Evolutionary conservation across 2,329 filamentous ascomycete species (phyloP).

Genomic region (Metarhizium album): DNA sequence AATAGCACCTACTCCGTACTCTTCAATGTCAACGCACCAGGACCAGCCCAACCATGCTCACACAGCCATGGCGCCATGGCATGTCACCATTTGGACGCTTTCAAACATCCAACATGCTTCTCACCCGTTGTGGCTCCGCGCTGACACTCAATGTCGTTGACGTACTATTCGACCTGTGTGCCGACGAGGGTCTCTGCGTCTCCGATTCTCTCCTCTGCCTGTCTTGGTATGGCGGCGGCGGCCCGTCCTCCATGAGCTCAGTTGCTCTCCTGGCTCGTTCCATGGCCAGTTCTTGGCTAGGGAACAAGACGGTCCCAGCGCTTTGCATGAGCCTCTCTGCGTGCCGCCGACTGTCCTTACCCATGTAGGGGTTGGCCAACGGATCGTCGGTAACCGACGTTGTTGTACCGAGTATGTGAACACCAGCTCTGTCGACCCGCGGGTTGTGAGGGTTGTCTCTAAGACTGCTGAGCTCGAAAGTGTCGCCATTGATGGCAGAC

Average conservation of each 20-base stretch:
- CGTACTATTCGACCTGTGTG: slow-evolving; percentile 33
- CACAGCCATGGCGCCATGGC: background rate
- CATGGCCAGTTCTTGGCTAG: slow-evolving; percentile 21
- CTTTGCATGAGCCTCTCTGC: slow-evolving; percentile 32
- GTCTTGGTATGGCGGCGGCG: slow-evolving; percentile 29
- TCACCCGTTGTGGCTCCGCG: slow-evolving; percentile 41
- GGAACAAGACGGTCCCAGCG: slow-evolving; percentile 39
- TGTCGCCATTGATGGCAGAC: slow-evolving; percentile 16
- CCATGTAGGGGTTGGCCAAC: slow-evolving; percentile 21
- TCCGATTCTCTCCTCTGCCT: slow-evolving; percentile 14
- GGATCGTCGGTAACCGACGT: background rate
- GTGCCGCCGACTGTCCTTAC: slow-evolving; percentile 33
- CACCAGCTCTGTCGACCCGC: slow-evolving; percentile 20
- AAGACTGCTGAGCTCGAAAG: slow-evolving; percentile 29
- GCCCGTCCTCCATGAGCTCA: slow-evolving; percentile 33
- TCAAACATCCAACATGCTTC: slow-evolving; percentile 48
- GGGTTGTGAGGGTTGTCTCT: slow-evolving; percentile 16
- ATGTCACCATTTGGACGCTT: background rate
- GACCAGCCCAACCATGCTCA: background rate
- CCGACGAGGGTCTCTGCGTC: slow-evolving; percentile 17
- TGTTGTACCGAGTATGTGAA: background rate
- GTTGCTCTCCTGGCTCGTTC: slow-evolving; percentile 24
- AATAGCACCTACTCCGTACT: background rate
- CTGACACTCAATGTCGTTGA: slow-evolving; percentile 35
- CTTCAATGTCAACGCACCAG: background rate